Evolutionary conservation across 768 basidiomycete genomes (phyloP).

Genomic region (Chalciporus sphaerocephalus): DNA sequence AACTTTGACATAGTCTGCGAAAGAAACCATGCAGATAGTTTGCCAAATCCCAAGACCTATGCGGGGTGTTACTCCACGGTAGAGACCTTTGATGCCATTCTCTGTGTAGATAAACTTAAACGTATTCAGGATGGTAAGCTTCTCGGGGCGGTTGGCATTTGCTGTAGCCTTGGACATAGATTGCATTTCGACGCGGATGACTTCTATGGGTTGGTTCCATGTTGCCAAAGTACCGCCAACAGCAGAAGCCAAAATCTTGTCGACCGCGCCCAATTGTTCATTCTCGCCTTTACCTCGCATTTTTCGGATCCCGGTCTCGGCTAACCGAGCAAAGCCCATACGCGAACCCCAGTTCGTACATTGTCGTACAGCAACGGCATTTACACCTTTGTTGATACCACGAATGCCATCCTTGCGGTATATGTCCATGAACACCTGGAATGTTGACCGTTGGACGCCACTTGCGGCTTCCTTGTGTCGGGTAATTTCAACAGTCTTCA

Average conservation of each 20-base stretch:
- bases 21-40: conserved; percentile 98
- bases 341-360: conserved; percentile 93
- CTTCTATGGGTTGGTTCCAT: conserved; percentile 99
- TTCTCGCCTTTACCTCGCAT: conserved; percentile 73
- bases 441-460: conserved; percentile 87
- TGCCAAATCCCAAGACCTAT: conserved; percentile 97
- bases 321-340: conserved; percentile 94
- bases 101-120: conserved; percentile 92
- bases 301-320: conserved; percentile 75
- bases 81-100: conserved; percentile 94
- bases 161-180: conserved; percentile 84
- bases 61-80: conserved; percentile 95
- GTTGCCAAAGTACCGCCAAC: conserved; percentile 94
- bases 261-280: conserved; percentile 67
- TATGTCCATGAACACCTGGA: conserved; percentile 92
- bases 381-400: conserved; percentile 99
- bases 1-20: conserved; percentile 91
- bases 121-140: conserved; percentile 89
- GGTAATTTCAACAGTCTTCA: conserved; percentile 99
- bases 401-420: conserved; percentile 89
- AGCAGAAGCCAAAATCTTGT: conserved; percentile 85
- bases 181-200: conserved; percentile 99
- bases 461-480: conserved; percentile 85
- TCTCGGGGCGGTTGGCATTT: conserved; percentile 79
- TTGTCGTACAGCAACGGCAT: conserved; percentile 87